Base-by-base conservation (phyloP, 2,329 filamentous ascomycete species). In the Ilyonectria destructans region DNA sequence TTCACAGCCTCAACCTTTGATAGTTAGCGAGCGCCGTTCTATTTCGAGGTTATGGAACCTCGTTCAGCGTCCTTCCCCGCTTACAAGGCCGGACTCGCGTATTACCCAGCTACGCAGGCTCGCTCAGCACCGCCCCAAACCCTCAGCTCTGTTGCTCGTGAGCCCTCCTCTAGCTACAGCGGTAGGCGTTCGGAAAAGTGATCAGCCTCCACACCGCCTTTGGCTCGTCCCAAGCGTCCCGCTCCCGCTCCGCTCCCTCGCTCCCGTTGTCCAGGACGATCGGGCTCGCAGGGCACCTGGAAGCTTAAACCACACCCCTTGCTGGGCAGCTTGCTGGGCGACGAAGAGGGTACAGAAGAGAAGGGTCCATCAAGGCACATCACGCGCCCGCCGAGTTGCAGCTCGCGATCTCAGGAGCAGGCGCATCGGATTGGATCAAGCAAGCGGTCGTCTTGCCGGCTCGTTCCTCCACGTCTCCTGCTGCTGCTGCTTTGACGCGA, bases 161-260 rank as follows among this genome's bases (percentile, higher is more conserved):
- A 66, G 63, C 40, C 21, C 21, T n/a, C 64, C 35, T 58, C 45
- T 54, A 54, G 37, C 29, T 57, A 23, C 43, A 46, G 37, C 43
- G 37, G 54, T 12, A 49, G 15, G 46, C 23, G 35, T 59, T 59
- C 19, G 31, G 43, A 55, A 48, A 51, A 58, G 48, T 62, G 59
- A 75, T 68, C 73, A 75, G 66, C 60, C 62, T 61, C 60, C 73
- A 75, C 73, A 71, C 69, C 73, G 73, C 73, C 73, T 75, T 71
- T 75, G 71, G 60, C 68, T 69, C 40, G 5, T 57, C 40, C 56
- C 33, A 60, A 49, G 69, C 73, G 73, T 75, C 73, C 73, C 73
- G 73, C 71, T 75, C 73, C 73, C 67, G 69, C 62, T 68, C 73
- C 73, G 71, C 59, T 72, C 69, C 70, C 67, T 74, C 65, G 69